Evolutionary conservation across 345 rosid species (phyloP).

Genomic region (Linum trigynum): DNA sequence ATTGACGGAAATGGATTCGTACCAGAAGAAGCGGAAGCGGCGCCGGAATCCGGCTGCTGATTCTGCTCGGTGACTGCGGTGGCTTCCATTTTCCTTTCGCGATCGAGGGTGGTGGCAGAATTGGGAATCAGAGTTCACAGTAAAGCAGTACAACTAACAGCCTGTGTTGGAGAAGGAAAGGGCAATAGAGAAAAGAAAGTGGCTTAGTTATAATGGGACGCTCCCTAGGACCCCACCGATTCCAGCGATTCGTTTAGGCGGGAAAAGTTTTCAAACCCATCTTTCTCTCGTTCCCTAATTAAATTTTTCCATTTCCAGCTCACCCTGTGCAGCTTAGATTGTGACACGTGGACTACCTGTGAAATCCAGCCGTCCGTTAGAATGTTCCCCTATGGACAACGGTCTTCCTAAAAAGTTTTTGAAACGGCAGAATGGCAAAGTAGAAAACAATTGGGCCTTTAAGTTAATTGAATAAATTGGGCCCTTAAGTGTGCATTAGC

Average conservation of each 20-base stretch:
- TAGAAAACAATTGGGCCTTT: too few species aligned
- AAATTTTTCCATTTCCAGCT: too few species aligned
- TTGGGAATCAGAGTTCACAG: neutral
- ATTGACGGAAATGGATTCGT: neutral
- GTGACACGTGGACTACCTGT: too few species aligned
- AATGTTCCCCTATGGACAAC: too few species aligned
- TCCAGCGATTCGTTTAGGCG: neutral
- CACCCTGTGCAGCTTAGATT: too few species aligned
- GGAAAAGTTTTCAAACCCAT: neutral
- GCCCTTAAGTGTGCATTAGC: too few species aligned
- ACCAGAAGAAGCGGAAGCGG: constrained; percentile 36
- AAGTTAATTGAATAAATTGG: too few species aligned
- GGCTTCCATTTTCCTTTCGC: constrained; percentile 32
- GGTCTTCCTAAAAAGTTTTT: too few species aligned
- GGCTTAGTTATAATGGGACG: neutral
- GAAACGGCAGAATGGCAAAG: too few species aligned
- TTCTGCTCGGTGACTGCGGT: constrained; percentile 31
- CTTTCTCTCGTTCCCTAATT: too few species aligned
- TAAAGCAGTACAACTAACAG: neutral
- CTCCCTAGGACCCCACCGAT: neutral
- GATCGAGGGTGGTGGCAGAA: neutral
- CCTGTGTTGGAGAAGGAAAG: neutral
- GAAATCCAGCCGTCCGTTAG: too few species aligned
- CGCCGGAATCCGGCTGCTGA: neutral
- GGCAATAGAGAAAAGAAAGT: neutral